Conservation (phyloP, 164 flowering plant species). For the Platanus orientalis region DNA sequence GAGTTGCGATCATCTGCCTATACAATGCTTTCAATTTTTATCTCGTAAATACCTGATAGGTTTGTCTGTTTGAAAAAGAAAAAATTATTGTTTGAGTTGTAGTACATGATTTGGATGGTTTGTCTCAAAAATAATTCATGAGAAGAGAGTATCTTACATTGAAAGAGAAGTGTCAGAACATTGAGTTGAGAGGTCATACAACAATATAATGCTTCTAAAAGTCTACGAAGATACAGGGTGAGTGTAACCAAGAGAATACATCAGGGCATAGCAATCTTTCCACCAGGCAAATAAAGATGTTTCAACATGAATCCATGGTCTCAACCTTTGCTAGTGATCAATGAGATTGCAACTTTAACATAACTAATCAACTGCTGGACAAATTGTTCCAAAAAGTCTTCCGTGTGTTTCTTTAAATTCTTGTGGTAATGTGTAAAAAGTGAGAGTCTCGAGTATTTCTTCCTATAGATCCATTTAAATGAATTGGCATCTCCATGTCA, state of each 20-base stretch:
- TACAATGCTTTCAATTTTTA: background rate
- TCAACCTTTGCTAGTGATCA: background rate
- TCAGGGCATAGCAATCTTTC: background rate
- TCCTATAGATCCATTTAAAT: too few species aligned
- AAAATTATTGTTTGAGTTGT: too few species aligned
- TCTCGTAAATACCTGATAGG: background rate
- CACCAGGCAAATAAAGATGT: background rate
- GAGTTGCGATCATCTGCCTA: background rate
- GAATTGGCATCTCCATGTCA: too few species aligned
- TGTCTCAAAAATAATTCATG: too few species aligned
- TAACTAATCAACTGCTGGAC: too few species aligned
- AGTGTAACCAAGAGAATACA: background rate
- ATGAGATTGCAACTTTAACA: slow-evolving; percentile 10
- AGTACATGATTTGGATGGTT: too few species aligned
- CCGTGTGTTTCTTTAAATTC: too few species aligned
- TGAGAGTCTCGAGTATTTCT: too few species aligned
- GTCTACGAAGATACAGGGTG: background rate
- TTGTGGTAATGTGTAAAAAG: too few species aligned
- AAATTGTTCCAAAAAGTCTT: background rate
- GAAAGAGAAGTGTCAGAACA: background rate
- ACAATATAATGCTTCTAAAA: background rate
- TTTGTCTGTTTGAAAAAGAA: too few species aligned
- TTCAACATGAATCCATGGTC: background rate
- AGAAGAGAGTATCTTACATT: background rate
- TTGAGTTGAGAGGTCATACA: background rate